A percentile compares a stretch with the other conserved stretches of the same genome.
Conservation (phyloP, 768 basidiomycete genomes). For the Leccinum uliginosum region DNA sequence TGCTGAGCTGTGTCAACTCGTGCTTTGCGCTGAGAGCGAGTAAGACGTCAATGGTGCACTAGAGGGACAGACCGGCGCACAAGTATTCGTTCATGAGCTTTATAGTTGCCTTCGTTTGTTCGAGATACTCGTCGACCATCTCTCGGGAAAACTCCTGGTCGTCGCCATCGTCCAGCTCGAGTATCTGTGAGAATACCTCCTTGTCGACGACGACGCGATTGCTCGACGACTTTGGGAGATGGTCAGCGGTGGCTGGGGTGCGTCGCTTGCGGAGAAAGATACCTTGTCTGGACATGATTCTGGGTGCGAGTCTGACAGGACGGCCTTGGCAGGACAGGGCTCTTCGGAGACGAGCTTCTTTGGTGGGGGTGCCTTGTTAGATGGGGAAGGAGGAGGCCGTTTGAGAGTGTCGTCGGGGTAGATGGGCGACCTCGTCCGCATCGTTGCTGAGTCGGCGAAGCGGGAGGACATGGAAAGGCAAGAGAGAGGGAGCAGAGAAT, state of each 20-base stretch:
- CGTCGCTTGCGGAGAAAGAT: slow-evolving; percentile 3
- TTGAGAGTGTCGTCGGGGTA: slow-evolving; percentile 26
- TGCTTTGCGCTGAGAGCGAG: slow-evolving; percentile 41
- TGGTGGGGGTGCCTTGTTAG: slow-evolving; percentile 26
- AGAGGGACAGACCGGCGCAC: slow-evolving; percentile 47
- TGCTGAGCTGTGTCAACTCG: slow-evolving; percentile 63
- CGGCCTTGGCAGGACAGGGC: slow-evolving; percentile 3
- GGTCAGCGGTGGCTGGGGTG: slow-evolving; percentile 7
- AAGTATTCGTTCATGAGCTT: slow-evolving; percentile 69
- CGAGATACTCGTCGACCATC: slow-evolving; percentile 80
- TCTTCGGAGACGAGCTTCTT: slow-evolving; percentile 32
- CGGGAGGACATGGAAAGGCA: slow-evolving; percentile 26
- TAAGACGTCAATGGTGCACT: slow-evolving; percentile 14
- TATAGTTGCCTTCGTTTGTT: slow-evolving; percentile 76
- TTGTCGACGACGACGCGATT: slow-evolving; percentile 57
- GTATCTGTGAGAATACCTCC: slow-evolving; percentile 79
- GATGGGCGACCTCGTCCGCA: slow-evolving; percentile 30
- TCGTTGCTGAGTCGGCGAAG: slow-evolving; percentile 23
- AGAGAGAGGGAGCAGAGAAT: not conserved
- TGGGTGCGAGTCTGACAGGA: slow-evolving; percentile 13
- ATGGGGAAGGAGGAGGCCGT: slow-evolving; percentile 31
- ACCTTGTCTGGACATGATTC: slow-evolving; percentile 29
- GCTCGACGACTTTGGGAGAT: slow-evolving; percentile 5
- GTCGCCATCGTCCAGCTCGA: slow-evolving; percentile 90
- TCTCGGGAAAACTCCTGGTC: slow-evolving; percentile 67